phyloP scores from a whole-genome alignment of 106 monocot species.

The Acorus calamus region DNA sequence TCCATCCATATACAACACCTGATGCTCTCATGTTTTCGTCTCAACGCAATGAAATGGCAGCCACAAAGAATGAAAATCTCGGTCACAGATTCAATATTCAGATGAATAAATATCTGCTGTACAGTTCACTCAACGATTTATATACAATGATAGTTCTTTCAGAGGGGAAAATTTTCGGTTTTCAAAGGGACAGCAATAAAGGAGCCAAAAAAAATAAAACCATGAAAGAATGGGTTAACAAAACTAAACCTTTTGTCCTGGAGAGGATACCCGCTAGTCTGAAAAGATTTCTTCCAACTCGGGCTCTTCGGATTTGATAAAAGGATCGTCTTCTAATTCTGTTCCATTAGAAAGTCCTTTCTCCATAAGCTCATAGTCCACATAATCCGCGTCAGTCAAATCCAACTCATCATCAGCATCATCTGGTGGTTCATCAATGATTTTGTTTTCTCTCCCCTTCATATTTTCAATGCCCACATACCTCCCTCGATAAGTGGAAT shows the following conservation, averaged over 20 bases:
- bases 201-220: not conserved
- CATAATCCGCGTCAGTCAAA: conserved; percentile 41
- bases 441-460: not conserved
- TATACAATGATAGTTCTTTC: no score
- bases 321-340: conserved; percentile 16
- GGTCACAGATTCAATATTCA: no score
- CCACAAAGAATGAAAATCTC: no score
- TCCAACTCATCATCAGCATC: conserved; percentile 34
- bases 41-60: no score
- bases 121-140: no score
- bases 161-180: no score
- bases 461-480: not conserved
- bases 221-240: conserved; percentile 7
- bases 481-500: no score
- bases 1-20: no score
- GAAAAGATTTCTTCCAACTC: conserved; percentile 74
- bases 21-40: no score
- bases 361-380: conserved; percentile 20
- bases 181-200: no score
- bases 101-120: no score
- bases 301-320: conserved; percentile 27
- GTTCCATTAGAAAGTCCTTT: conserved; percentile 14
- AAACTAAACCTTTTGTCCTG: not conserved
- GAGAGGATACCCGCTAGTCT: conserved; percentile 16
- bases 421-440: conserved; percentile 8